These are phyloP conservation scores for Brettanomyces nanus DNA, from an alignment of 805 yeast species.

Conservation along the genomic window DNA sequence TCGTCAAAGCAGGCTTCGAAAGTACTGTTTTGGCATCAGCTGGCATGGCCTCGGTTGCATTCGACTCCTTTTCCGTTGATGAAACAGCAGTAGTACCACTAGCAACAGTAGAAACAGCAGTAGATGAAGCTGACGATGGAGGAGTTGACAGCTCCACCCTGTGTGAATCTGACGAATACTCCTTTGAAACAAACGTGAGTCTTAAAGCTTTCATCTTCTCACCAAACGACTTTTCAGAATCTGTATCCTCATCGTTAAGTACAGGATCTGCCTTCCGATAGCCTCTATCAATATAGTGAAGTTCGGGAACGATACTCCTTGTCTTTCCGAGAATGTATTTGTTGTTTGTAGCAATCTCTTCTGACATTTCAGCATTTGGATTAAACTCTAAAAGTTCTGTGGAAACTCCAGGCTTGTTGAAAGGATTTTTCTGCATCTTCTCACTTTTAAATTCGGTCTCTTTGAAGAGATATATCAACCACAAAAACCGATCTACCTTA, in stretches of 20 bases:
- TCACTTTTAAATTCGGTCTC: slow-evolving; percentile 60
- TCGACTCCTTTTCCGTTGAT: background rate
- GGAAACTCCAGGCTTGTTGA: slow-evolving; percentile 13
- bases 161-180: slow-evolving; percentile 3
- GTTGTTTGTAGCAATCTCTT: slow-evolving; percentile 15
- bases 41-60: background rate
- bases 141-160: too few relatives aligned
- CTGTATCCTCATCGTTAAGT: slow-evolving; percentile 38
- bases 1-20: background rate
- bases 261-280: slow-evolving; percentile 7
- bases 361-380: slow-evolving; percentile 10
- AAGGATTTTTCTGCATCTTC: slow-evolving; percentile 29
- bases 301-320: slow-evolving; percentile 16
- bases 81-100: background rate
- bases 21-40: background rate
- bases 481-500: slow-evolving; percentile 66
- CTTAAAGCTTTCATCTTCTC: slow-evolving; percentile 39
- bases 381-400: slow-evolving; percentile 7
- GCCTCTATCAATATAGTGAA: background rate
- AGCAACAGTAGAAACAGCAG: background rate
- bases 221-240: slow-evolving; percentile 39
- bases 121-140: background rate
- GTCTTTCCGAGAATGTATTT: slow-evolving; percentile 18
- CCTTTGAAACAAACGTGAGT: slow-evolving; percentile 21
- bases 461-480: slow-evolving; percentile 74